phyloP scores from a whole-genome alignment of 228 moss, liverwort and hornwort species.

The Sphagnum fallax region DNA sequence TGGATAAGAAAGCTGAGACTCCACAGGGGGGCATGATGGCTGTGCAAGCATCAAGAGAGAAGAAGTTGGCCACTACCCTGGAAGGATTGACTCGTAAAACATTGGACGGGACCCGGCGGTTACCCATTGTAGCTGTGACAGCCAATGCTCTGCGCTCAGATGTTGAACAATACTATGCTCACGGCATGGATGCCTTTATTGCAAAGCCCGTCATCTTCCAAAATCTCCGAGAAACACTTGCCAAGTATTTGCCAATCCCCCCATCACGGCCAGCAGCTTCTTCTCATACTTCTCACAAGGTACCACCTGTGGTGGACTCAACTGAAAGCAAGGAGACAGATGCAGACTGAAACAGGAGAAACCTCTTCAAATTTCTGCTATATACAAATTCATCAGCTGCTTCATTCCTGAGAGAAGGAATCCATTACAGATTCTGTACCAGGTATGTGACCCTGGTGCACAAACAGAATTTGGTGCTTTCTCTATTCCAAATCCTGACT shows the following conservation, averaged over 20 bases:
- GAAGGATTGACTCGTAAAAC: slow-evolving; percentile 7
- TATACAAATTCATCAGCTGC: too few relatives aligned
- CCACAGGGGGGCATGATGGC: background rate
- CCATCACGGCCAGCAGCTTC: background rate
- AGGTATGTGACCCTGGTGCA: too few relatives aligned
- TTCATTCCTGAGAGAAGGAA: too few relatives aligned
- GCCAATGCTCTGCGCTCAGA: slow-evolving; percentile 16
- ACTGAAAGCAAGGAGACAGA: too few relatives aligned
- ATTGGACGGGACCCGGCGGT: slow-evolving; percentile 4
- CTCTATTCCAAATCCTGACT: too few relatives aligned
- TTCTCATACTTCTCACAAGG: slow-evolving; percentile 3
- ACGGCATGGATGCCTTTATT: slow-evolving; percentile 20
- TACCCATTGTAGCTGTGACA: slow-evolving; percentile 19
- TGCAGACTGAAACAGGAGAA: too few relatives aligned
- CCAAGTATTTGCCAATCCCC: slow-evolving; percentile 13
- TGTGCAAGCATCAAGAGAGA: slow-evolving; percentile 5
- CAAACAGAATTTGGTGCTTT: too few relatives aligned
- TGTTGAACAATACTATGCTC: slow-evolving; percentile 15
- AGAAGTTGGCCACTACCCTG: slow-evolving; percentile 4
- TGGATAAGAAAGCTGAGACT: slow-evolving; percentile 1
- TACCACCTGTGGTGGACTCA: background rate
- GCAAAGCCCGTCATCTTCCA: slow-evolving; percentile 21
- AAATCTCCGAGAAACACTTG: slow-evolving; percentile 16
- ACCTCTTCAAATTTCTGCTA: too few relatives aligned
- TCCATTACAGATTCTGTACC: too few relatives aligned